These are phyloP conservation scores for Hirsutella thompsonii DNA, from an alignment of 2,329 filamentous ascomycete genomes.

Conservation along the genomic window DNA sequence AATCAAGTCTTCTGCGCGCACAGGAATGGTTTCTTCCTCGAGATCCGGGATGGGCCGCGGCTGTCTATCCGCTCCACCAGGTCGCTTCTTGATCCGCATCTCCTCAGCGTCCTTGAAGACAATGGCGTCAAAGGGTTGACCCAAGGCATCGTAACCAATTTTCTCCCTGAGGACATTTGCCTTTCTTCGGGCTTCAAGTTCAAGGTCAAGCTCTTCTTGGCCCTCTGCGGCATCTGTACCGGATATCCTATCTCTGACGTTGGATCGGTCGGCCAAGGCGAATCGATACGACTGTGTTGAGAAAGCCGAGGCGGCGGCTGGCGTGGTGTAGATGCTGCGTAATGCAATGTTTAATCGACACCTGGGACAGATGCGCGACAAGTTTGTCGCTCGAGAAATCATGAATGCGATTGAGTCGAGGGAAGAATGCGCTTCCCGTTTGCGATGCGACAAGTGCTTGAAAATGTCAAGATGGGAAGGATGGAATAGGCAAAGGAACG, in stretches of 20 bases:
- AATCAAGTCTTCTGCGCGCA: slow-evolving; percentile 20
- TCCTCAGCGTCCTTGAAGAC: too few species aligned
- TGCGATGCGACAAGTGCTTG: not conserved
- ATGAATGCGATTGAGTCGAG: slow-evolving; percentile 11
- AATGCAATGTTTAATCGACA: slow-evolving; percentile 18
- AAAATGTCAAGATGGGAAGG: not conserved
- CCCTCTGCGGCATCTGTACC: not conserved
- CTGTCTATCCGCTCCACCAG: too few species aligned
- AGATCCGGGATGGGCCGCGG: too few species aligned
- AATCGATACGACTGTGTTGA: slow-evolving; percentile 8
- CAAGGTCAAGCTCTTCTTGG: too few species aligned
- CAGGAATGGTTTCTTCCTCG: slow-evolving; percentile 4
- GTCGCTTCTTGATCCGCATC: too few species aligned
- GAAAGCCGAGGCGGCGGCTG: slow-evolving; percentile 5
- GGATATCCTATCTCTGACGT: not conserved
- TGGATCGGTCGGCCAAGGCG: slow-evolving; percentile 9
- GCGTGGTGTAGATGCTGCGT: slow-evolving; percentile 6
- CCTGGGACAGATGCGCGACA: slow-evolving; percentile 20
- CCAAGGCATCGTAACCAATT: too few species aligned
- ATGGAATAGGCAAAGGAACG: too few species aligned
- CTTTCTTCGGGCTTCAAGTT: too few species aligned
- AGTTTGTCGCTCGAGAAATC: slow-evolving; percentile 19
- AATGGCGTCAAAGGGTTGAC: too few species aligned
- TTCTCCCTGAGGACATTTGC: too few species aligned
- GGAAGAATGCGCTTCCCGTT: not conserved